A percentile compares a stretch with the other conserved stretches of the same genome.
Conservation (phyloP, 768 basidiomycete genomes). For the Suillus subaureus region DNA sequence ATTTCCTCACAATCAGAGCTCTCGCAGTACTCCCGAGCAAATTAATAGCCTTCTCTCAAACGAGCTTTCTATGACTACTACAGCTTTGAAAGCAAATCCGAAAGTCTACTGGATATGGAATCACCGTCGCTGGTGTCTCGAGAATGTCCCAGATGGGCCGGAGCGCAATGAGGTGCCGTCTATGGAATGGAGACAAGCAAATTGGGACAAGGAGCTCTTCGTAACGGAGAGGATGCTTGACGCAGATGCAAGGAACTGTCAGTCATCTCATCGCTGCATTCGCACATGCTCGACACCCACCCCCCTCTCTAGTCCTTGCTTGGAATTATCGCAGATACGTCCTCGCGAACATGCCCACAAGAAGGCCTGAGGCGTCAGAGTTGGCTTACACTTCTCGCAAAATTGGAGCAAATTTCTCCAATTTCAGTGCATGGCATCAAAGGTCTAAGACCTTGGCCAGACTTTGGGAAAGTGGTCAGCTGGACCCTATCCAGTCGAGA, state of each 20-base stretch:
- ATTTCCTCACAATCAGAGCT: slow-evolving; percentile 14
- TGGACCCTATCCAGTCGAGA: slow-evolving; percentile 55
- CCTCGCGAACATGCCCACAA: slow-evolving; percentile 66
- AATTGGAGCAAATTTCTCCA: slow-evolving; percentile 93
- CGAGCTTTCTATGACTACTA: slow-evolving; percentile 82
- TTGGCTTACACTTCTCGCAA: slow-evolving; percentile 85
- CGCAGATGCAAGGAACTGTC: slow-evolving; percentile 91
- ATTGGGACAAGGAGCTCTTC: slow-evolving; percentile 85
- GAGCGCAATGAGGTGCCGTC: slow-evolving; percentile 42
- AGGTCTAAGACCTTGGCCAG: slow-evolving; percentile 77
- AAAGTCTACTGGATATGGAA: slow-evolving; percentile 99
- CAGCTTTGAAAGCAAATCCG: slow-evolving; percentile 79
- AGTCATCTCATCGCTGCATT: slow-evolving; percentile 27
- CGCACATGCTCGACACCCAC: slow-evolving; percentile 11
- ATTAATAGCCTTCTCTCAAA: slow-evolving; percentile 64
- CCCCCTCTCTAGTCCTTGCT: slow-evolving; percentile 68
- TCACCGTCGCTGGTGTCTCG: slow-evolving; percentile 93
- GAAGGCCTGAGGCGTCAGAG: slow-evolving; percentile 63
- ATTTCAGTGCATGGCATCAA: slow-evolving; percentile 99
- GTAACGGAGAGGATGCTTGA: slow-evolving; percentile 94
- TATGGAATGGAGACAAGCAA: slow-evolving; percentile 72
- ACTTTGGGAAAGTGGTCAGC: slow-evolving; percentile 62
- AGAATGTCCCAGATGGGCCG: slow-evolving; percentile 79
- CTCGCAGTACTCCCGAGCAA: slow-evolving; percentile 57
- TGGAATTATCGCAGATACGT: slow-evolving; percentile 95